These are phyloP conservation scores for Mucor indicus DNA, from an alignment of 371 early-diverging fungal genomes.

Conservation along the genomic window DNA sequence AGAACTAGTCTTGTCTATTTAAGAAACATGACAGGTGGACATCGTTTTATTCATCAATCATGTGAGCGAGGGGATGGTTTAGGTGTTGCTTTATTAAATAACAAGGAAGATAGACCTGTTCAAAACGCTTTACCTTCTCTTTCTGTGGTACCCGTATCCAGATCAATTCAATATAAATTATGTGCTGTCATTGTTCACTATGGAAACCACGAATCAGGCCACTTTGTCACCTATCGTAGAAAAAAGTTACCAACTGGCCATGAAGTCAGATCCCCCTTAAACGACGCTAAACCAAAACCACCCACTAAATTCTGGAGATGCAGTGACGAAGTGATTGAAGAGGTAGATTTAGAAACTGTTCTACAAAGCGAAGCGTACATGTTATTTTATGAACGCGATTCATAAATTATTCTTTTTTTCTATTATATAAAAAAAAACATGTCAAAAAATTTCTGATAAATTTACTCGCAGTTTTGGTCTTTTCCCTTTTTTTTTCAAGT, in stretches of 20 bases:
- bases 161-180: conserved; percentile 63
- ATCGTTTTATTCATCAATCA: conserved; percentile 34
- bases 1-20: conserved; percentile 45
- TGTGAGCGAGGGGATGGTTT: conserved; percentile 21
- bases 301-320: conserved; percentile 68
- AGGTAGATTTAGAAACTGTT: conserved; percentile 69
- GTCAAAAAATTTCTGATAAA: neutral
- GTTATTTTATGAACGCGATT: conserved; percentile 82
- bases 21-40: conserved; percentile 45
- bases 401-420: no score
- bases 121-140: conserved; percentile 41
- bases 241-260: conserved; percentile 53
- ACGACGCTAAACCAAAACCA: conserved; percentile 30
- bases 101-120: conserved; percentile 28
- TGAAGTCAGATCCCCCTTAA: conserved; percentile 38
- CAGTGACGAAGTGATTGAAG: conserved; percentile 87
- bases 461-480: neutral
- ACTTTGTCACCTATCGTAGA: conserved; percentile 89
- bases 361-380: conserved; percentile 78
- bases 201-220: conserved; percentile 85
- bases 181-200: conserved; percentile 87
- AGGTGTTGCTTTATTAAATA: conserved; percentile 24
- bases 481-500: neutral
- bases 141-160: conserved; percentile 25
- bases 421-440: neutral